Percentiles rank a stretch among this genome's conserved stretches.
These are phyloP conservation scores for Basipetospora chlamydospora DNA, from an alignment of 2,329 filamentous ascomycete species.

Conservation along the genomic window DNA sequence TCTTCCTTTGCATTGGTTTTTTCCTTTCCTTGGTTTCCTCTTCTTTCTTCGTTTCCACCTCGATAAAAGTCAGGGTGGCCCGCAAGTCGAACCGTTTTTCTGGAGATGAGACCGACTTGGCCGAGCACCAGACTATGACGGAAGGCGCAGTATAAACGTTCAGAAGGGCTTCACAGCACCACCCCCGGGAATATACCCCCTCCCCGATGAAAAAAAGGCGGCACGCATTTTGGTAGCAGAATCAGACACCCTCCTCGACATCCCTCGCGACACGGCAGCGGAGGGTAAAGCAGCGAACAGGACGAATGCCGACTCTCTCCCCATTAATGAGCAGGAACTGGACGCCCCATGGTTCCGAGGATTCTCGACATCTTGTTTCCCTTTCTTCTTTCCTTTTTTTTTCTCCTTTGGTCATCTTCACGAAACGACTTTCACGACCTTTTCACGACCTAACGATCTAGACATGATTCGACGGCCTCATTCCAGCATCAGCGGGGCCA, in stretches of 20 bases:
- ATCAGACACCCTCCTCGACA: no score
- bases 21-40: slow-evolving; percentile 2
- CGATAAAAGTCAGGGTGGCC: not conserved
- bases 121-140: slow-evolving; percentile 3
- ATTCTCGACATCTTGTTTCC: slow-evolving; percentile 1
- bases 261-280: not conserved
- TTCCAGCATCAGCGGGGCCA: not conserved
- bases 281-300: not conserved
- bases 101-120: slow-evolving; percentile 1
- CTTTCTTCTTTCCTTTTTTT: slow-evolving; percentile 2
- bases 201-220: not conserved
- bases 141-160: slow-evolving; percentile 7
- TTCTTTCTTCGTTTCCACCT: slow-evolving; percentile 4
- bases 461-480: slow-evolving; percentile 5
- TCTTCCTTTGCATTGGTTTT: slow-evolving; percentile 2
- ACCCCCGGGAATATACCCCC: slow-evolving; percentile 5
- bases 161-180: slow-evolving; percentile 7
- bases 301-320: not conserved
- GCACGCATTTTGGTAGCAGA: slow-evolving; percentile 3
- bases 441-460: slow-evolving; percentile 5
- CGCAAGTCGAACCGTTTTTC: not conserved
- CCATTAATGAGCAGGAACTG: no score
- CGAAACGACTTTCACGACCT: slow-evolving; percentile 4
- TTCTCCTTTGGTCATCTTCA: not conserved
- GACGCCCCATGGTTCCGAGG: not conserved